Conservation (phyloP, 208 protist species). For the Leptomonas seymouri region DNA sequence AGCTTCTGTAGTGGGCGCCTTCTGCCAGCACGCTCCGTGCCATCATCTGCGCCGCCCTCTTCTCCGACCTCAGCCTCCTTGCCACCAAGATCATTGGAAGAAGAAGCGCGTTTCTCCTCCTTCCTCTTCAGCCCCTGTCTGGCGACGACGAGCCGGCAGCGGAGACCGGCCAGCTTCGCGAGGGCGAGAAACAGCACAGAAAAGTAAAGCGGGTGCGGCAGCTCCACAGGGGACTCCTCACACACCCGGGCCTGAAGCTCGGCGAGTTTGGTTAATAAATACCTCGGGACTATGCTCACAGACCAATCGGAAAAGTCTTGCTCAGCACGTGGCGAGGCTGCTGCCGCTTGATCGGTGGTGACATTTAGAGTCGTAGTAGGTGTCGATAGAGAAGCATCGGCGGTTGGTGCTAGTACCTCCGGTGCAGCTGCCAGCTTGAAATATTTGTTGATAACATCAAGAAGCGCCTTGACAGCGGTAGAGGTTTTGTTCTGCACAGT, state of each 20-base stretch:
- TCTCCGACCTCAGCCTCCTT: constrained; percentile 12
- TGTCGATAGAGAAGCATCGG: not conserved
- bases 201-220: constrained; percentile 64
- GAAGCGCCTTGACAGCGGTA: constrained; percentile 37
- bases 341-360: too few species aligned
- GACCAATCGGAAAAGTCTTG: constrained; percentile 48
- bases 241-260: constrained; percentile 12
- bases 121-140: constrained; percentile 21
- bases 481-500: constrained; percentile 56
- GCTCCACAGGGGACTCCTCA: constrained; percentile 9
- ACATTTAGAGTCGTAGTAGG: not conserved
- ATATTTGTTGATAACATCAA: constrained; percentile 40
- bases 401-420: not conserved
- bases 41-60: constrained; percentile 8
- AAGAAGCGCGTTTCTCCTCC: constrained; percentile 9
- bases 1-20: constrained; percentile 21
- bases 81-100: not conserved
- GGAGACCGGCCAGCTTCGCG: constrained; percentile 46
- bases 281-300: constrained; percentile 16
- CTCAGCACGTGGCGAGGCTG: not conserved
- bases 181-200: constrained; percentile 55
- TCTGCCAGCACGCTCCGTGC: not conserved
- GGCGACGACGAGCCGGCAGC: constrained; percentile 53
- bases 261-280: constrained; percentile 19
- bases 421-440: constrained; percentile 31